These are phyloP conservation scores for Cucumis melo DNA, from an alignment of 306 rosid species.

Conservation along the genomic window DNA sequence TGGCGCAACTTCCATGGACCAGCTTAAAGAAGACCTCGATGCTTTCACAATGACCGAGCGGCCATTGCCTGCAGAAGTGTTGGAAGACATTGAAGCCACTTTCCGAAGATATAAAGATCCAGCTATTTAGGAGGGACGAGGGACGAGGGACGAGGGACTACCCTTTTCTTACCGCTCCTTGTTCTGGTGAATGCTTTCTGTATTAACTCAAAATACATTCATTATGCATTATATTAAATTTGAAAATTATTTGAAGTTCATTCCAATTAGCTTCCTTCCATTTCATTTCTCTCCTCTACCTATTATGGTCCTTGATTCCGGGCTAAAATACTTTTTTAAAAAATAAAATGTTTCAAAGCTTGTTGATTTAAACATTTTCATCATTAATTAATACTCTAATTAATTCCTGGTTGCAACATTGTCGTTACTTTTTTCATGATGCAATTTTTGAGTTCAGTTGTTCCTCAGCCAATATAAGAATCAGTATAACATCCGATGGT, in stretches of 20 bases:
- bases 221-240: neutral
- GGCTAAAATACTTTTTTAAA: too few relatives aligned
- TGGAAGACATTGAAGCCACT: slow-evolving; percentile 46
- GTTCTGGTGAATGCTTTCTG: neutral
- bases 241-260: neutral
- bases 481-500: neutral
- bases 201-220: neutral
- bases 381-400: neutral
- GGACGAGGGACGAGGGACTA: neutral
- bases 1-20: slow-evolving; percentile 80
- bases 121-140: slow-evolving; percentile 9
- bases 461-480: neutral
- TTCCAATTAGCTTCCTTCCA: neutral
- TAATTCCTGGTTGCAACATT: neutral
- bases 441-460: too few relatives aligned
- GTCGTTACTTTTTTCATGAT: neutral
- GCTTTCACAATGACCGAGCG: slow-evolving; percentile 52
- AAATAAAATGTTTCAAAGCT: too few relatives aligned
- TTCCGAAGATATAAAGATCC: slow-evolving; percentile 83
- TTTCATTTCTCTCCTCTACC: neutral
- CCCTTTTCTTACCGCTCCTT: neutral
- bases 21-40: slow-evolving; percentile 65
- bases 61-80: slow-evolving; percentile 50
- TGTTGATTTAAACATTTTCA: too few relatives aligned
- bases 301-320: too few relatives aligned